These are phyloP conservation scores for Nicotiana rustica DNA, from an alignment of 305 asterid species.

Conservation along the genomic window DNA sequence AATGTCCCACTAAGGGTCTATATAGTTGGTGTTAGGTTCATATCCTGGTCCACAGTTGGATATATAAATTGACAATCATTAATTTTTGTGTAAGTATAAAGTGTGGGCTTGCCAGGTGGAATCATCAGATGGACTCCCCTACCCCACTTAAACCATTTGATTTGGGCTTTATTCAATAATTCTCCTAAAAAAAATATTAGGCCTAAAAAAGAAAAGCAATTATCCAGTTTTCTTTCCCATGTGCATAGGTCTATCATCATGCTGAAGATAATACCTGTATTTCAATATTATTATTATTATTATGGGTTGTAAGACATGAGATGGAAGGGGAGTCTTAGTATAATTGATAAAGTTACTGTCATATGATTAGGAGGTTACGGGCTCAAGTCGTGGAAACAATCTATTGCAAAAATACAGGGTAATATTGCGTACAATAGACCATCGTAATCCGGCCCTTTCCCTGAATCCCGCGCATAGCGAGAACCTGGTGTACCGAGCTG, in stretches of 20 bases:
- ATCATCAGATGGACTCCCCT: background rate
- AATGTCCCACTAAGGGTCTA: constrained; percentile 34
- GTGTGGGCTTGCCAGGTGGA: background rate
- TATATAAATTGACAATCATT: background rate
- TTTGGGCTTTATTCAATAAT: background rate
- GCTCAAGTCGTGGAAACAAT: no score
- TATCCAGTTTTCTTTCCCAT: background rate
- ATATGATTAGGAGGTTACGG: no score
- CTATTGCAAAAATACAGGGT: no score
- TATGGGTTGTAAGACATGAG: background rate
- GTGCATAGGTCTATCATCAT: background rate
- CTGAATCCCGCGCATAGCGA: no score
- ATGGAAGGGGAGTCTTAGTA: rapidly evolving
- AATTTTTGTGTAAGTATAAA: background rate
- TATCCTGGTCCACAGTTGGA: constrained; percentile 21
- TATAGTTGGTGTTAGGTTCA: constrained; percentile 39
- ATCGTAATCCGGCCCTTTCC: rapidly evolving
- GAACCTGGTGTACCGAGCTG: rapidly evolving
- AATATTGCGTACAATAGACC: no score
- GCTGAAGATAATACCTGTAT: background rate
- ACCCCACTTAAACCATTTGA: background rate
- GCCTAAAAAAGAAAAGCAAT: background rate
- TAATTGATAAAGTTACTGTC: no score
- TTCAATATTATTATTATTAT: background rate
- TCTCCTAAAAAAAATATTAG: background rate